phyloP scores from a whole-genome alignment of 1,139 yeast genomes.

The Geotrichum armillariae region DNA sequence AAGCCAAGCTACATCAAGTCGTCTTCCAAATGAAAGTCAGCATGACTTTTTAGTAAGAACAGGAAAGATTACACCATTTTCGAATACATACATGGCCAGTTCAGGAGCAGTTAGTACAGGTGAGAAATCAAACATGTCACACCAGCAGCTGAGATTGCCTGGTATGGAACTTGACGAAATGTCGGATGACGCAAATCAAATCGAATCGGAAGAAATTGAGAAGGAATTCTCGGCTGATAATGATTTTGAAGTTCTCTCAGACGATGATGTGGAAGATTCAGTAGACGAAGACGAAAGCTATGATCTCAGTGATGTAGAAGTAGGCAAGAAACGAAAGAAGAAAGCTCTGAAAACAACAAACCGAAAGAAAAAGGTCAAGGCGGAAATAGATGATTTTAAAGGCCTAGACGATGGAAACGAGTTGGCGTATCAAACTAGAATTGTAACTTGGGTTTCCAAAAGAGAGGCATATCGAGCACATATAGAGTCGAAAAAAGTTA shows the following conservation, averaged over 20 bases:
- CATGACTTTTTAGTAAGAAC: conserved; percentile 80
- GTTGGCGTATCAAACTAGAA: conserved; percentile 54
- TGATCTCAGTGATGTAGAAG: conserved; percentile 30
- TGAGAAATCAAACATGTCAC: conserved; percentile 34
- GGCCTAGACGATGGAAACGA: conserved; percentile 84
- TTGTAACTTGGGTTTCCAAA: conserved; percentile 57
- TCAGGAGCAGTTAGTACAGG: conserved; percentile 23
- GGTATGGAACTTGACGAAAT: conserved; percentile 40
- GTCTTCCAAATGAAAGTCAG: conserved; percentile 68
- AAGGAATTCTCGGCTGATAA: conserved; percentile 30
- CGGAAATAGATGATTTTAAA: conserved; percentile 37
- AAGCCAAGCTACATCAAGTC: conserved; percentile 32
- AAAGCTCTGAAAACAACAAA: conserved; percentile 23
- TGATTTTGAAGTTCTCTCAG: conserved; percentile 19
- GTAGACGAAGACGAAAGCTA: conserved; percentile 34
- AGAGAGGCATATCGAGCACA: conserved; percentile 34
- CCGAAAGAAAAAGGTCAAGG: conserved; percentile 22
- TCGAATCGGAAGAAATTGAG: conserved; percentile 24
- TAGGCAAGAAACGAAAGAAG: conserved; percentile 14
- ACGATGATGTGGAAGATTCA: conserved; percentile 27
- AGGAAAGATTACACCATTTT: conserved; percentile 94
- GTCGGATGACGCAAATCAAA: conserved; percentile 24
- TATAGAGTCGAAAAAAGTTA: conserved; percentile 12
- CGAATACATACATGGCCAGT: conserved; percentile 53
- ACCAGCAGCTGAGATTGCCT: conserved; percentile 47